phyloP scores from a whole-genome alignment of 176 grass and related monocot genomes.

The Carex scoparia region DNA sequence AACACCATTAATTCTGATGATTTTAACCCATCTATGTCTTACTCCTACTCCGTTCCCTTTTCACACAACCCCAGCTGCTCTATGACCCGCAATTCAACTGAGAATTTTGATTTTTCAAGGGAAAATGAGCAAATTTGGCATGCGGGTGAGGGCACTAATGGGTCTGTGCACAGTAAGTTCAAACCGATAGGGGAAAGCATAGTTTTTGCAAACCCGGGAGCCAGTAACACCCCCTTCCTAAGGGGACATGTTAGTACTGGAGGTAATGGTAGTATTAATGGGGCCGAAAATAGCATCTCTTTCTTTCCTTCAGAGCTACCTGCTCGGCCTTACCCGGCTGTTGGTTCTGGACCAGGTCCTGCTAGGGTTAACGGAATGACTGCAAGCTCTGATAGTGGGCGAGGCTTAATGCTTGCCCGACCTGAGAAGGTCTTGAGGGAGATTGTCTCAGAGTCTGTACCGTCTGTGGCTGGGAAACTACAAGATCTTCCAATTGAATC shows the following conservation, averaged over 20 bases:
- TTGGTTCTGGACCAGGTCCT: slow-evolving; percentile 15
- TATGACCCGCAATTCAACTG: slow-evolving; percentile 85
- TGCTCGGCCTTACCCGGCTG: slow-evolving; percentile 33
- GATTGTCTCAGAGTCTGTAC: slow-evolving; percentile 55
- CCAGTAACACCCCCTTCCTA: slow-evolving; percentile 23
- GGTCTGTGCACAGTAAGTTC: slow-evolving; percentile 94
- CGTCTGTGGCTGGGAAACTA: slow-evolving; percentile 49
- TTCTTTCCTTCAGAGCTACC: slow-evolving; percentile 88
- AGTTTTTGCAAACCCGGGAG: slow-evolving; percentile 49
- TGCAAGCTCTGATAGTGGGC: slow-evolving; percentile 57
- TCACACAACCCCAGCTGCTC: slow-evolving; percentile 99
- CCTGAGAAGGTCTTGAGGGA: slow-evolving; percentile 59
- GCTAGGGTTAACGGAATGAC: slow-evolving; percentile 32
- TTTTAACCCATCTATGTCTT: slow-evolving; percentile 56
- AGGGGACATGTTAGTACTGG: slow-evolving; percentile 5
- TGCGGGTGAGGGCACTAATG: slow-evolving; percentile 92
- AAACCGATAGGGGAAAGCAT: slow-evolving; percentile 94
- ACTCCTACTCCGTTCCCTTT: slow-evolving; percentile 82
- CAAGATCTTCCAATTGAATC: slow-evolving; percentile 65
- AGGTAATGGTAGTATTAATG: neutral
- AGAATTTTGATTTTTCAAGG: slow-evolving; percentile 65
- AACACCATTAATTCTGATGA: slow-evolving; percentile 82
- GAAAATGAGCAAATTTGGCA: slow-evolving; percentile 50
- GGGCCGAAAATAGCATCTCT: slow-evolving; percentile 35
- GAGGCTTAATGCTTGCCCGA: slow-evolving; percentile 35